Evolutionary conservation across 768 basidiomycete genomes (phyloP).

Genomic region (Calocybe cyanea): DNA sequence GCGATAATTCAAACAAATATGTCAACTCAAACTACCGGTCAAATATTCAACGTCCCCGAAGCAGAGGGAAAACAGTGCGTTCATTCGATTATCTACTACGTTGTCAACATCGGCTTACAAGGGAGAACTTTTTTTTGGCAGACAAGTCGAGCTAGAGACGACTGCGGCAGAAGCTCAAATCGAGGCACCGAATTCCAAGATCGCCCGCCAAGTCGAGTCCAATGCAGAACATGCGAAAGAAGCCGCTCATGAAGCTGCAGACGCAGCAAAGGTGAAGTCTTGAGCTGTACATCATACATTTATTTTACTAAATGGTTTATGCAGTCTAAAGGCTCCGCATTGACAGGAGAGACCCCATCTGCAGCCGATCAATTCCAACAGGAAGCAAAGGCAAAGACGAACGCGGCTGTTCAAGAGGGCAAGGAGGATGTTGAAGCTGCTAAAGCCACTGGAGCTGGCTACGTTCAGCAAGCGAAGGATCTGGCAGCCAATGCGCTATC

Average conservation of each 20-base stretch:
- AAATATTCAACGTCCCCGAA: constrained; percentile 38
- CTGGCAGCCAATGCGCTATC: constrained; percentile 39
- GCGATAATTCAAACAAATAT: constrained; percentile 15
- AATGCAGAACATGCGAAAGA: constrained; percentile 42
- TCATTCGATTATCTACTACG: too few species aligned
- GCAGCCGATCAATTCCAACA: constrained; percentile 33
- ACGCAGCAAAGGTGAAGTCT: constrained; percentile 43
- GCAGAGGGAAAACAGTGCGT: constrained; percentile 30
- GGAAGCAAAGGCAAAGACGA: constrained; percentile 36
- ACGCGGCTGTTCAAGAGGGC: constrained; percentile 56
- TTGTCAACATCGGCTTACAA: not conserved
- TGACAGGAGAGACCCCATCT: constrained; percentile 24
- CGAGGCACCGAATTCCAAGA: constrained; percentile 38
- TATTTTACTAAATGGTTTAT: not conserved
- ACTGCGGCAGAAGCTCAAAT: constrained; percentile 52
- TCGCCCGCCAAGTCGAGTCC: constrained; percentile 41
- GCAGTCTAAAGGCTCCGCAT: constrained; percentile 29
- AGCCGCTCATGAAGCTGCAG: constrained; percentile 50
- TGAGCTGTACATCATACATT: too few species aligned
- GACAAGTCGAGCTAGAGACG: constrained; percentile 40
- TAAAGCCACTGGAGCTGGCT: constrained; percentile 41
- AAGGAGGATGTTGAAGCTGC: constrained; percentile 44
- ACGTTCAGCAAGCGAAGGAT: constrained; percentile 53
- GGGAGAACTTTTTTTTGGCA: constrained; percentile 7
- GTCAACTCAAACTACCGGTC: constrained; percentile 21